Base-by-base conservation (phyloP, 78 protist species). In the Polysphondylium violaceum region DNA sequence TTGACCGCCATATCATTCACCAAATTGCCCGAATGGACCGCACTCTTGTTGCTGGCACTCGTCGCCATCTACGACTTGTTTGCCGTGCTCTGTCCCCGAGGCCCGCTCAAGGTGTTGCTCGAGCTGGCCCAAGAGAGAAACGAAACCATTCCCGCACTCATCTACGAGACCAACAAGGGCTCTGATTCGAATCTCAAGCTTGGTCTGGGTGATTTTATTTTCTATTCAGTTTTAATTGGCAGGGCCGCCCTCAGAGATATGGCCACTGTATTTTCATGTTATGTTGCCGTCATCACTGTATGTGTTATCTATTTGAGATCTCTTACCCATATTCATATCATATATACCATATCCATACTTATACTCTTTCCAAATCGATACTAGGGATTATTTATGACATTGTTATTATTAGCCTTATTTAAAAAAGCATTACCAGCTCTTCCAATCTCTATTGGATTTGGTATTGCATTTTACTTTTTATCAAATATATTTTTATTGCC, bases 181-280 rank as follows among this genome's bases (percentile, higher is more conserved):
- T 53, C 63, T 27, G 71, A 35, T 29, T 23, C 95, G 31, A 31
- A 58, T 33, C 73, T 98, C 33, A 98, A 98, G 88, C 98, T 98
- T 4, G 99, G 99, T 51, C 98, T 98, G 2, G 99, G 99, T 14
- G 99, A 98, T 92, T 98, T 98, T 60, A 94, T 98, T 29, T 98
- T 98, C 64, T 98, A 98, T 94, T 50, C 87, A 9, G 93, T 98
- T 8, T 94, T 98, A 9, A 92, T 98, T 11, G 98, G 96, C 27
- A 87, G 98, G 31, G 98, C 99, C 1, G 96, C 98, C 12, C 3
- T 87, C 27, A n/a, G 27, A 4, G 31, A 59, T 55, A 74, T 74
- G 65, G 53, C 77, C 23, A 72, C 98, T 8, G 59, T 93, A 19
- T 61, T 93, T 40, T 31, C 98, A 8, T 97, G 99, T 83, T 81